Percentiles rank a stretch among this genome's conserved stretches.
These are phyloP conservation scores for Colletotrichum trifolii DNA, from an alignment of 2,329 filamentous ascomycete species.

Conservation along the genomic window DNA sequence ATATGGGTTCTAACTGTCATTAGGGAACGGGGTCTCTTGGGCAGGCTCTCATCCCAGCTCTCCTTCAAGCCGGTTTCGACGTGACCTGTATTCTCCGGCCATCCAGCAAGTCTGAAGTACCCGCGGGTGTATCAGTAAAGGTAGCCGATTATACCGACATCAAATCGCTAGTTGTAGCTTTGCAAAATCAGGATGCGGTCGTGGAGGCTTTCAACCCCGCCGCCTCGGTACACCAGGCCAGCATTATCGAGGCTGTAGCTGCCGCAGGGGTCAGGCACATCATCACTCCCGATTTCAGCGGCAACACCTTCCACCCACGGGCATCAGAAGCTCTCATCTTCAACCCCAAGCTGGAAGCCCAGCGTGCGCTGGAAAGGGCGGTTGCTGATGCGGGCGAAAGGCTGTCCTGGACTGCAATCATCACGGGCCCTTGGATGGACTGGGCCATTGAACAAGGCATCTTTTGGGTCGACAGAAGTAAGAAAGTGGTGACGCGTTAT, in stretches of 20 bases:
- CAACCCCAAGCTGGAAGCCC: slow-evolving; percentile 36
- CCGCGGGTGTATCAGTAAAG: slow-evolving; percentile 49
- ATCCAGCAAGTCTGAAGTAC: slow-evolving; percentile 22
- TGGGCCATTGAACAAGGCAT: slow-evolving; percentile 37
- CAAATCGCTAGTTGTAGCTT: slow-evolving; percentile 40
- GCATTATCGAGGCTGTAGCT: slow-evolving; percentile 37
- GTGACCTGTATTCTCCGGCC: slow-evolving; percentile 8
- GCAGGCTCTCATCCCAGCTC: slow-evolving; percentile 10
- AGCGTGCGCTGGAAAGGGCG: slow-evolving; percentile 40
- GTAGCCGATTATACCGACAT: slow-evolving; percentile 59
- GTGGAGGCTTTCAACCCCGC: slow-evolving; percentile 44
- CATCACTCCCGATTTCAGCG: slow-evolving; percentile 40
- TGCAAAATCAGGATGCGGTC: slow-evolving; percentile 47
- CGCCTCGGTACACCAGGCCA: slow-evolving; percentile 35
- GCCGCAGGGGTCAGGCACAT: slow-evolving; percentile 36
- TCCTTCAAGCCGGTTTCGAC: slow-evolving; percentile 1
- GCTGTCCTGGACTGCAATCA: slow-evolving; percentile 40
- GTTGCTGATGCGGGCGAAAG: slow-evolving; percentile 4
- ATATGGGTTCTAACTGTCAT: not conserved
- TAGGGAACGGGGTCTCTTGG: slow-evolving; percentile 16
- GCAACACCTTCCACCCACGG: slow-evolving; percentile 38
- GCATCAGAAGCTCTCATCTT: slow-evolving; percentile 33
- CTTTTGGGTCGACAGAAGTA: slow-evolving; percentile 38
- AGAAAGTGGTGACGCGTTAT: slow-evolving; percentile 27
- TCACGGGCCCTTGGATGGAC: slow-evolving; percentile 39